A percentile compares a stretch with the other conserved stretches of the same genome.
Evolutionary conservation across 768 basidiomycete species (phyloP).

Genomic region (Obba rivulosa): DNA sequence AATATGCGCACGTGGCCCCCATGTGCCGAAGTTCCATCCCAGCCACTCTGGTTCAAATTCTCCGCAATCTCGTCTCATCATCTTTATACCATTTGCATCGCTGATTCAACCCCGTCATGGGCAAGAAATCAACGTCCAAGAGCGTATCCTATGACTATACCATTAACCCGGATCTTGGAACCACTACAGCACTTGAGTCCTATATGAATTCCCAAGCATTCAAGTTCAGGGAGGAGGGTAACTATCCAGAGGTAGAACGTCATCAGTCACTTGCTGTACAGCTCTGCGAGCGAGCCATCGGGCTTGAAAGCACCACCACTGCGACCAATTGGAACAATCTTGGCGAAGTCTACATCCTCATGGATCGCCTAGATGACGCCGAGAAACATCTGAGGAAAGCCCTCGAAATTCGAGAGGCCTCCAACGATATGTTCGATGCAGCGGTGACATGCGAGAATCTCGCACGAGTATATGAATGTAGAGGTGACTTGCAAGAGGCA

Average conservation of each 20-base stretch:
- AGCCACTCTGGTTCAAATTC: no score
- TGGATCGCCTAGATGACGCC: conserved; percentile 31
- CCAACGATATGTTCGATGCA: conserved; percentile 24
- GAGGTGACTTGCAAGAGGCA: conserved; percentile 27
- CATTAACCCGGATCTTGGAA: conserved; percentile 5
- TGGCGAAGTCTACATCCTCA: conserved; percentile 31
- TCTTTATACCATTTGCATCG: no score
- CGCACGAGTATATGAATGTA: conserved; percentile 30
- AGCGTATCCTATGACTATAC: neutral
- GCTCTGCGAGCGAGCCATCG: conserved; percentile 22
- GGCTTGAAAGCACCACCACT: conserved; percentile 16
- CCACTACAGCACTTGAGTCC: neutral
- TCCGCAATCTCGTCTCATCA: no score
- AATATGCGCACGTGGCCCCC: conserved; percentile 2
- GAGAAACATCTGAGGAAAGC: conserved; percentile 31
- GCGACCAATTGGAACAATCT: conserved; percentile 29
- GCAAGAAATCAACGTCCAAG: no score
- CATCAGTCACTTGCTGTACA: conserved; percentile 27
- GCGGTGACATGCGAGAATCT: conserved; percentile 35
- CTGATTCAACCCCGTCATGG: no score
- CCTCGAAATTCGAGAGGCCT: conserved; percentile 20
- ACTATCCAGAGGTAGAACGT: conserved; percentile 24
- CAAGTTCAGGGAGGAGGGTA: conserved; percentile 10
- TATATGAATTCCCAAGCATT: no score
- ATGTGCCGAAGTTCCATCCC: no score